These are phyloP conservation scores for Yamadazyma scolyti DNA, from an alignment of 805 yeast species.

Conservation along the genomic window DNA sequence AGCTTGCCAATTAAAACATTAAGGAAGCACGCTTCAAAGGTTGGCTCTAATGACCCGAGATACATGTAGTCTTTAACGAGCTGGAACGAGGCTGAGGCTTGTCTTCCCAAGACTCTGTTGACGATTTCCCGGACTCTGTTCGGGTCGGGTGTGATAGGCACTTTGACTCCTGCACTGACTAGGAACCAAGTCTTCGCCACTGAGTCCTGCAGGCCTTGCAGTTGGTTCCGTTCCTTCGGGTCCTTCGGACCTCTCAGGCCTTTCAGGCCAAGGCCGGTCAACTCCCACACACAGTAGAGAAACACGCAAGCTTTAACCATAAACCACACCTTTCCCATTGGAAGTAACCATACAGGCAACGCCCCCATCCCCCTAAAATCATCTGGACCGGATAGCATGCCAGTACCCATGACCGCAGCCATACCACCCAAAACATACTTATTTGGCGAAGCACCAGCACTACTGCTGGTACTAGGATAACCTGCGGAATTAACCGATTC, in stretches of 20 bases:
- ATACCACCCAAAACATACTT: slow-evolving; percentile 60
- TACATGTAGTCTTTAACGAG: slow-evolving; percentile 24
- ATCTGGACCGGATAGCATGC: slow-evolving; percentile 46
- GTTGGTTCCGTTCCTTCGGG: too few relatives aligned
- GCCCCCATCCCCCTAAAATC: slow-evolving; percentile 47
- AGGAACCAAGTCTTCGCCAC: slow-evolving; percentile 21
- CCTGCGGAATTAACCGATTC: too few relatives aligned
- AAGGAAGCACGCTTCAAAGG: slow-evolving; percentile 32
- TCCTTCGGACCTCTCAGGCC: too few relatives aligned
- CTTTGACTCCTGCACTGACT: slow-evolving; percentile 23
- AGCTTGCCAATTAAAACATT: slow-evolving; percentile 25
- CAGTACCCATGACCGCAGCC: slow-evolving; percentile 62
- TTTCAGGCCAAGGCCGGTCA: too few relatives aligned
- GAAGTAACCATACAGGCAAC: not conserved
- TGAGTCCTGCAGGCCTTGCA: too few relatives aligned
- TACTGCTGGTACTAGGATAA: slow-evolving; percentile 7
- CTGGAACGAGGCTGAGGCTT: not conserved
- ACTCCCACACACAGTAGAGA: too few relatives aligned
- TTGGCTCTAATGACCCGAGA: slow-evolving; percentile 24
- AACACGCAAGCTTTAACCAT: too few relatives aligned
- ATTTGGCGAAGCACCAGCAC: slow-evolving; percentile 17
- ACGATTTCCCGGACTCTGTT: slow-evolving; percentile 14
- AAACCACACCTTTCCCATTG: too few relatives aligned
- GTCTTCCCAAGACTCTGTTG: slow-evolving; percentile 10
- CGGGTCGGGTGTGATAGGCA: slow-evolving; percentile 19